phyloP scores from a whole-genome alignment of 176 grass and related monocot genomes.

The Oryza glaberrima region DNA sequence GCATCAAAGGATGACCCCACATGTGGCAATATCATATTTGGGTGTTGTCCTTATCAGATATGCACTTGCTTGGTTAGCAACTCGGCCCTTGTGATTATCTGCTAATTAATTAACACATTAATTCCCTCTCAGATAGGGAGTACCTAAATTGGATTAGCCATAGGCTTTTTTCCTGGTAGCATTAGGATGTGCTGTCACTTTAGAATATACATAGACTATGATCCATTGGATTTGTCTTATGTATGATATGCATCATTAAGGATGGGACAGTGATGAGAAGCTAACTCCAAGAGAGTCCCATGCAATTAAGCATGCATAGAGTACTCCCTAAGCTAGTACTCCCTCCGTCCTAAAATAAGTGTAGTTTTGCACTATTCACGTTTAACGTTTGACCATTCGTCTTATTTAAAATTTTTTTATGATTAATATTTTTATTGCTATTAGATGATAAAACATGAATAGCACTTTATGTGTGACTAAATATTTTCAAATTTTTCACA shows the following conservation, averaged over 20 bases:
- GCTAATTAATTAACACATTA: constrained; percentile 25
- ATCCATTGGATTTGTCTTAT: constrained; percentile 38
- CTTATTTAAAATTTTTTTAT: too few species aligned
- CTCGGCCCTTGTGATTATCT: constrained; percentile 35
- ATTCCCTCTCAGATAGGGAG: neutral
- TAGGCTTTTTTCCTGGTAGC: constrained; percentile 30
- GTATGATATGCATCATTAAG: constrained; percentile 30
- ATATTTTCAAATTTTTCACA: too few species aligned
- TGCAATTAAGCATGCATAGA: constrained; percentile 34
- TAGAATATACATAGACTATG: constrained; percentile 20
- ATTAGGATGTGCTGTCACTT: constrained; percentile 38
- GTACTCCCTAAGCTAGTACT: constrained; percentile 15
- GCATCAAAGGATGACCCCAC: neutral
- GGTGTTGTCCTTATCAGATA: constrained; percentile 33
- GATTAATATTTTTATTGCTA: too few species aligned
- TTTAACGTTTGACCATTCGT: too few species aligned
- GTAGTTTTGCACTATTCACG: rapidly evolving
- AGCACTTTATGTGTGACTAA: too few species aligned
- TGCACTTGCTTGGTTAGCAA: constrained; percentile 20
- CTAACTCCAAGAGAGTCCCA: neutral
- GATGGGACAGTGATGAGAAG: constrained; percentile 25
- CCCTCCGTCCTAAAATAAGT: too few species aligned
- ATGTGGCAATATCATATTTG: constrained; percentile 18
- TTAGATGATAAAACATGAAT: too few species aligned
- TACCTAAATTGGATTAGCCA: constrained; percentile 8